A percentile compares a stretch with the other conserved stretches of the same genome.
Conservation (phyloP, 139 green algal genomes). For the Tetradesmus obliquus region DNA sequence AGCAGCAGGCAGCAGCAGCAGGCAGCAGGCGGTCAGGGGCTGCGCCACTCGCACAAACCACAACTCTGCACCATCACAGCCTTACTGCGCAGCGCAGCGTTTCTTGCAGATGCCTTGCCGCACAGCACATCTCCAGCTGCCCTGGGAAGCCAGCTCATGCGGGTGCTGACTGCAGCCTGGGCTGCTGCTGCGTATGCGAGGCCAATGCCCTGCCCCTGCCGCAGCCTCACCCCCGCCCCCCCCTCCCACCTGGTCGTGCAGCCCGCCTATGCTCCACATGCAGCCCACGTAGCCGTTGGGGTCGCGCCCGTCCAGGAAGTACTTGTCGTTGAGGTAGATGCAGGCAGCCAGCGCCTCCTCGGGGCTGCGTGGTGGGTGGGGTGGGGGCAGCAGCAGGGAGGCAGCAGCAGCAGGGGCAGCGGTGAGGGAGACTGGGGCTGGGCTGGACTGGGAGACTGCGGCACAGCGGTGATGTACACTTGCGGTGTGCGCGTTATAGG, state of each 20-base stretch:
- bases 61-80: not conserved
- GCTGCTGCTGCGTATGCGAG: not conserved
- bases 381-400: not conserved
- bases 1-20: not conserved
- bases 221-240: not conserved
- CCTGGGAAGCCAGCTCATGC: no score
- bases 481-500: no score
- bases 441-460: not conserved
- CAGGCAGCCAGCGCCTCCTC: constrained; percentile 84
- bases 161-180: no score
- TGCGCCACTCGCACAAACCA: not conserved
- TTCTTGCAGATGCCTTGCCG: no score
- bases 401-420: not conserved
- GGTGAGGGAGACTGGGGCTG: not conserved
- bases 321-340: constrained; percentile 96
- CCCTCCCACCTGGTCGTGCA: constrained; percentile 89
- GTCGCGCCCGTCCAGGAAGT: constrained; percentile 88
- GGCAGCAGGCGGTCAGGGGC: no score
- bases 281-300: constrained; percentile 93
- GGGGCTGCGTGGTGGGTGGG: constrained; percentile 41
- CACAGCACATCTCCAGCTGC: no score
- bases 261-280: constrained; percentile 95
- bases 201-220: no score
- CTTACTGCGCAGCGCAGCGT: no score
- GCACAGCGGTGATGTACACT: not conserved